Evolutionary conservation across 805 yeast species (phyloP), one percentile per base, ranked within the genome.

Genomic region (Cephaloascus fragrans): DNA sequence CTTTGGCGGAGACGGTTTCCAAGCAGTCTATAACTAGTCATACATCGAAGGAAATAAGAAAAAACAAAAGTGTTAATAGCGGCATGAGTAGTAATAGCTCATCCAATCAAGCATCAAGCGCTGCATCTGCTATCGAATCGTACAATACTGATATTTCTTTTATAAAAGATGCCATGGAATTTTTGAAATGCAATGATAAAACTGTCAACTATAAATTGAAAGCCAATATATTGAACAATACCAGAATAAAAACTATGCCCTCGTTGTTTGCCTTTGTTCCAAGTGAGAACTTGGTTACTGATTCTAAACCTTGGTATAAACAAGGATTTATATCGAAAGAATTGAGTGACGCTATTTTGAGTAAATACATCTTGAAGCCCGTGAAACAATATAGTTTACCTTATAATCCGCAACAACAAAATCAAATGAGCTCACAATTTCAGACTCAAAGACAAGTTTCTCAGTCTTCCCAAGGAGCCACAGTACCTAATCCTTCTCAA

Each of bases 1-100:
- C 83, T 1, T 61, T 77, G 43, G 77, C 78, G 3, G 71, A 65
- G 43, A 64, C 65, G 17, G 56, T 60, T 47, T 60, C 55, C 42
- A 65, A 64, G 16, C 65, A 59, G 41, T 60, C 58, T 40, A 47
- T 43, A n/a, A 51, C 43, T 26, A 62, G 49, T 35, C 63, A 48
- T 35, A 51, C 47, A 37, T 51, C 51, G 50, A 47, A 51, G 39
- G 57, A 55, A 43, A 52, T 53, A 42, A 50, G 32, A 10, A 28
- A 12, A 26, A 23, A 18, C 20, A 14, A 38, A 26, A 23, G 12
- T 23, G n/a, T 5, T 18, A 33, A 29, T 36, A 5, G 17, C 35
- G 34, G 37, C 18, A 17, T 26, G 16, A 17, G 46, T 34, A 12
- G 44, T 39, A 35, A 15, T 20, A 10, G 20, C 36, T 2, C 35